phyloP scores from a whole-genome alignment of 2,329 filamentous ascomycete species.

The Phaeosphaeriaceae sp. region DNA sequence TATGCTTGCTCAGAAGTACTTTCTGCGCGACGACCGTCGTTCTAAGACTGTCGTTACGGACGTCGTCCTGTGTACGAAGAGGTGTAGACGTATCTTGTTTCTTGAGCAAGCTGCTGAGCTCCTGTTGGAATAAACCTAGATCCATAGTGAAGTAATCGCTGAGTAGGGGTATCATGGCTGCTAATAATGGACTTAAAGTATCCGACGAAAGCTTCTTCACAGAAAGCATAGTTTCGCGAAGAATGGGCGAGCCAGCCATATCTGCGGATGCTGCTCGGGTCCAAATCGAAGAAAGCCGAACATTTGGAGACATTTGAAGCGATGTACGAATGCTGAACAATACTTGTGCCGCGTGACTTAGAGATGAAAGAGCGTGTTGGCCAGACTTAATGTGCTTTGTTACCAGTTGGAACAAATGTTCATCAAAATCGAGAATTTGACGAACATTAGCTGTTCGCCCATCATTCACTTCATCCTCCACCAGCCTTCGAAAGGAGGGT shows the following conservation, averaged over 20 bases:
- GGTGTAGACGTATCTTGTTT: slow-evolving; percentile 31
- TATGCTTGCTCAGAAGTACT: slow-evolving; percentile 78
- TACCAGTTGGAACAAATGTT: slow-evolving; percentile 58
- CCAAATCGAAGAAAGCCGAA: slow-evolving; percentile 60
- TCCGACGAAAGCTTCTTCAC: slow-evolving; percentile 67
- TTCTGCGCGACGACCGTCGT: slow-evolving; percentile 83
- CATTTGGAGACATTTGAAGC: slow-evolving; percentile 45
- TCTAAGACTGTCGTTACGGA: slow-evolving; percentile 71
- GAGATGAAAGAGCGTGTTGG: slow-evolving; percentile 48
- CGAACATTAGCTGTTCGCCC: slow-evolving; percentile 53
- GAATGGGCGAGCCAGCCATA: slow-evolving; percentile 57
- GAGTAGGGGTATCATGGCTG: slow-evolving; percentile 36
- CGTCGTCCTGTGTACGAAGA: slow-evolving; percentile 77
- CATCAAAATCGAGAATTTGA: slow-evolving; percentile 66
- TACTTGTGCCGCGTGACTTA: slow-evolving; percentile 48
- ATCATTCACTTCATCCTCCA: slow-evolving; percentile 50
- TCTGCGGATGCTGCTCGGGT: slow-evolving; percentile 65
- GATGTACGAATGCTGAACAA: slow-evolving; percentile 46
- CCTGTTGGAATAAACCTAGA: slow-evolving; percentile 30
- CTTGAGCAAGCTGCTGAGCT: slow-evolving; percentile 42
- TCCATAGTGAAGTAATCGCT: slow-evolving; percentile 28
- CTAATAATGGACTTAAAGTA: slow-evolving; percentile 55
- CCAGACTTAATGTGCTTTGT: slow-evolving; percentile 41
- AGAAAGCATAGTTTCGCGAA: slow-evolving; percentile 62
- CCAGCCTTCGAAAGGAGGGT: slow-evolving; percentile 64